Percentiles rank a stretch among this genome's conserved stretches.
Conservation (phyloP, 495 filamentous ascomycete genomes). For the Hypoxylon lienhwacheense region DNA sequence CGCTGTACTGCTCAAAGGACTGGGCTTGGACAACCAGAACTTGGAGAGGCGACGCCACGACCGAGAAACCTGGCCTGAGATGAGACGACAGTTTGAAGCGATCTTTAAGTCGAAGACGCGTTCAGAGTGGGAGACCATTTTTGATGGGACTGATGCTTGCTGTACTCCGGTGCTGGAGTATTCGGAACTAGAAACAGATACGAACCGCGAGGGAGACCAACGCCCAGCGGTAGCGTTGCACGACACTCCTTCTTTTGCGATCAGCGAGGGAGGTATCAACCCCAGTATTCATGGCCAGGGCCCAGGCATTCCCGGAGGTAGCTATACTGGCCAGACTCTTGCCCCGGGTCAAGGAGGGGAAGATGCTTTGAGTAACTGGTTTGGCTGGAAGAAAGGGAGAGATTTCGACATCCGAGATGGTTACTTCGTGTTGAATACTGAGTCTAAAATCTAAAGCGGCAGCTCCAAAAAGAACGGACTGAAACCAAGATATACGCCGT, state of each 20-base stretch:
- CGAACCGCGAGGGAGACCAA: slow-evolving; percentile 66
- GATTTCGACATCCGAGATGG: slow-evolving; percentile 68
- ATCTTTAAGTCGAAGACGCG: slow-evolving; percentile 75
- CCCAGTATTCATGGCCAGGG: slow-evolving; percentile 50
- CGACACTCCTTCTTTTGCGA: slow-evolving; percentile 62
- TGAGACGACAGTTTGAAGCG: slow-evolving; percentile 61
- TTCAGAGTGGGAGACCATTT: slow-evolving; percentile 79
- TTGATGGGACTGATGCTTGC: slow-evolving; percentile 89
- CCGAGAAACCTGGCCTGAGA: slow-evolving; percentile 62
- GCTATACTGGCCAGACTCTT: slow-evolving; percentile 64
- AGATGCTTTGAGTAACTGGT: slow-evolving; percentile 70
- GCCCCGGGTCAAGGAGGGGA: slow-evolving; percentile 70
- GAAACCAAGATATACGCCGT: slow-evolving; percentile 2
- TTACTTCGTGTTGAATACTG: slow-evolving; percentile 54
- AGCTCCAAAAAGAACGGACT: slow-evolving; percentile 1
- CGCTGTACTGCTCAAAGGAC: slow-evolving; percentile 61
- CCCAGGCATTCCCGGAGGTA: slow-evolving; percentile 55
- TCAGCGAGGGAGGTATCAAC: slow-evolving; percentile 44
- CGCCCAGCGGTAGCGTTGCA: slow-evolving; percentile 71
- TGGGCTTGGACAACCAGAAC: slow-evolving; percentile 56
- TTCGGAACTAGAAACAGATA: slow-evolving; percentile 65
- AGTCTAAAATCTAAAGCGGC: slow-evolving; percentile 53
- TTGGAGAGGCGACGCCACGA: slow-evolving; percentile 61
- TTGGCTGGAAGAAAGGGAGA: slow-evolving; percentile 71
- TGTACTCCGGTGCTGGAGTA: slow-evolving; percentile 82